Evolutionary conservation across 2,329 filamentous ascomycete species (phyloP).

Genomic region (Penicillium expansum): DNA sequence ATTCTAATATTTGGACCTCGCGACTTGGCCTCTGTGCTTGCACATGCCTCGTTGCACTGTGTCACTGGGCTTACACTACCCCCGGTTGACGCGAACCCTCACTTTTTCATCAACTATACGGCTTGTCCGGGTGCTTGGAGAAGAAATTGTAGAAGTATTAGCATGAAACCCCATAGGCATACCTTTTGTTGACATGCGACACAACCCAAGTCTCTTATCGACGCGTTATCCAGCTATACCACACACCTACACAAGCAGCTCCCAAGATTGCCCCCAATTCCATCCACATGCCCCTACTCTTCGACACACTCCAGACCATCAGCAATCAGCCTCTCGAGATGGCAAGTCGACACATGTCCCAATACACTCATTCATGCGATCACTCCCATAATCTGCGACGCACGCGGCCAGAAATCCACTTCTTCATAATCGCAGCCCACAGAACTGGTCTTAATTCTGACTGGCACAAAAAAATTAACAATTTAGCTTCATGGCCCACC

Average conservation of each 20-base stretch:
- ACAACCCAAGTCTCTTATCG: neutral
- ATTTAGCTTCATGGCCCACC: too few species aligned
- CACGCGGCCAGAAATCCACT: neutral
- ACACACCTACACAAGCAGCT: neutral
- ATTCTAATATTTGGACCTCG: conserved; percentile 69
- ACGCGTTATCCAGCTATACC: neutral
- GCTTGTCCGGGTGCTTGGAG: neutral
- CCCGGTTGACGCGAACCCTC: conserved; percentile 62
- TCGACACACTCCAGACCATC: neutral
- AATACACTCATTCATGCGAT: neutral
- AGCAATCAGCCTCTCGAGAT: neutral
- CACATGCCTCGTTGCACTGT: conserved; percentile 63
- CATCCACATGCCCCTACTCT: neutral
- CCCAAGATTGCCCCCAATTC: neutral
- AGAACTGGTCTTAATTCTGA: too few species aligned
- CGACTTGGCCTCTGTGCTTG: conserved; percentile 65
- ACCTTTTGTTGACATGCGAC: neutral
- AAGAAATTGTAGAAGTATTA: neutral
- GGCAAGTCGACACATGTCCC: neutral
- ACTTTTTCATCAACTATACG: conserved; percentile 51
- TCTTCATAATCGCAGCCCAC: neutral
- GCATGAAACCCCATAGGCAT: neutral
- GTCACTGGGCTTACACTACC: conserved; percentile 72
- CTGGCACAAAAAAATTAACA: too few species aligned
- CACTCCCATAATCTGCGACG: too few species aligned